Evolutionary conservation across 2,329 filamentous ascomycete species (phyloP), one percentile per base, ranked within the genome.

Genomic region (Pseudopyricularia cyperi): DNA sequence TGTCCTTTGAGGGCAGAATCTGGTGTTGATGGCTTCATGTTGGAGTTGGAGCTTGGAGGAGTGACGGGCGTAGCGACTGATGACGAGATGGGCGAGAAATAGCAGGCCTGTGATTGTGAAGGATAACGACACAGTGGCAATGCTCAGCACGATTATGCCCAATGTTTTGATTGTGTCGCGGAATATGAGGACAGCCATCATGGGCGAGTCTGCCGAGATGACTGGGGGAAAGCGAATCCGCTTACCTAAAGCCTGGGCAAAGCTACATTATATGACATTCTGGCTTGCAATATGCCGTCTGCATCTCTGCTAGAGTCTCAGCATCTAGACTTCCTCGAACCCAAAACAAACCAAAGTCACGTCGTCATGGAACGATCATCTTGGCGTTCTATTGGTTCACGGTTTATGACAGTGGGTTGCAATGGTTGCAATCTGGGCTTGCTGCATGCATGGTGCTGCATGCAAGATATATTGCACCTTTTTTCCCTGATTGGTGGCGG

Each of bases 1-100:
- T 0, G 76, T 85, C 52, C 54, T 42, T 24, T 24, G 37, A 8
- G 6, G 1, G n/a, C 5, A 11, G 17, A 8, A 14, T 9, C 12
- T 42, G 8, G 17, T 19, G 7, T 3, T 22, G 6, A 17, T 3
- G 7, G 37, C 17, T 39, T 19, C 37, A 39, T 39, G 4, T 39
- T 4, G 37, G 17, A 39, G 17, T 2, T 39, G 37, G 1, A 11
- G 11, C 8, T 42, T 24, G 19, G 37, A 24, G 4, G 37, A 11
- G 2, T 24, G 2, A 19, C n/a, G 37, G 37, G 37, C 3, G 7
- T 12, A 24, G 15, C 19, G 5, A 12, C 19, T 12, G 37, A 22
- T 42, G 3, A 42, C 12, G n/a, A 42, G 37, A 24, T 42, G 37
- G 19, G 19, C 37, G 17, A 42, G 17, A 24, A 42, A 24, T 8